Percentiles rank a stretch among this genome's conserved stretches.
These are phyloP conservation scores for Umbelopsis sp. DNA, from an alignment of 192 early-diverging fungal genomes.

Conservation along the genomic window DNA sequence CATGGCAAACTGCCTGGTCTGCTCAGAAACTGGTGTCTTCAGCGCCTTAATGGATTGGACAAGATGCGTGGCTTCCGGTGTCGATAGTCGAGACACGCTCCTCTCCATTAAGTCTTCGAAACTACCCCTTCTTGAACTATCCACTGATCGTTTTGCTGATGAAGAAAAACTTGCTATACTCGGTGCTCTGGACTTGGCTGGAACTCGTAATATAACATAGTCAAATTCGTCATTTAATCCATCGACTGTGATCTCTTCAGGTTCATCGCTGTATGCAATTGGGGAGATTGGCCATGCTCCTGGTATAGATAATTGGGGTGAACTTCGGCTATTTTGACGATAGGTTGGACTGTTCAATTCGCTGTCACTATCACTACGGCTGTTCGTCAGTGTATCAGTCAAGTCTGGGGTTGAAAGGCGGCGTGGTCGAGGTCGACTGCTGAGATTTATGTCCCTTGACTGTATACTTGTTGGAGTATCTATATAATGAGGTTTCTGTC, in stretches of 20 bases:
- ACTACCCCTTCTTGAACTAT: slow-evolving; percentile 11
- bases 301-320: not conserved
- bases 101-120: slow-evolving; percentile 1
- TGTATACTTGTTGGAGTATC: not conserved
- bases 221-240: slow-evolving; percentile 2
- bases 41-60: slow-evolving; percentile 22
- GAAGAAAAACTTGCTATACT: not conserved
- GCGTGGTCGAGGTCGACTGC: not conserved
- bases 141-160: not conserved
- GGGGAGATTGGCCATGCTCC: slow-evolving; percentile 5
- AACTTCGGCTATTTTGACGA: slow-evolving; percentile 12
- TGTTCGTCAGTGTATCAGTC: slow-evolving; percentile 15
- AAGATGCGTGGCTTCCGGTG: slow-evolving; percentile 15
- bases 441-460: not conserved
- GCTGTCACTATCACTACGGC: slow-evolving; percentile 13
- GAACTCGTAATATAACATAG: slow-evolving; percentile 7
- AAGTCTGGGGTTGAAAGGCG: slow-evolving; percentile 1
- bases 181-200: not conserved
- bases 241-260: not conserved
- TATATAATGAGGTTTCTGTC: not conserved
- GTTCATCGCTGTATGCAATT: not conserved
- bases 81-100: slow-evolving; percentile 10
- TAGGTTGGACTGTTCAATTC: slow-evolving; percentile 14
- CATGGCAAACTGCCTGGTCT: not conserved
- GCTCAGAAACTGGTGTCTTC: not conserved